Evolutionary conservation across 805 yeast genomes (phyloP).

Genomic region (Schwanniomyces pseudopolymorphus): DNA sequence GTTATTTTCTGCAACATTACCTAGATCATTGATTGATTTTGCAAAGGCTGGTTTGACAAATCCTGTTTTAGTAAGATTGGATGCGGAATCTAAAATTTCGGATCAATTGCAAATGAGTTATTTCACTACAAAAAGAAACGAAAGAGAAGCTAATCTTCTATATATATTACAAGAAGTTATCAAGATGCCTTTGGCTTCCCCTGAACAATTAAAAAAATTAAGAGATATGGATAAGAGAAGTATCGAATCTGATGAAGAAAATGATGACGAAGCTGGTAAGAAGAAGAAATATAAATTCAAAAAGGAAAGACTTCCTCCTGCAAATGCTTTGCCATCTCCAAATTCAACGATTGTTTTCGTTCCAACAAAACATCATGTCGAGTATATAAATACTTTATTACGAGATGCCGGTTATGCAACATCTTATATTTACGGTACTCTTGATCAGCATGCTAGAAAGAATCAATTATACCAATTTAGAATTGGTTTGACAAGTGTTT

Average conservation of each 20-base stretch:
- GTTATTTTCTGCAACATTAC: slow-evolving; percentile 92
- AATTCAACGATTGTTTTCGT: slow-evolving; percentile 90
- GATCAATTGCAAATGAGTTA: slow-evolving; percentile 91
- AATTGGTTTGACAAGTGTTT: slow-evolving; percentile 75
- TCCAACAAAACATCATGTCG: slow-evolving; percentile 98
- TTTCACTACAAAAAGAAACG: slow-evolving; percentile 74
- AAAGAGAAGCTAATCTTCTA: slow-evolving; percentile 84
- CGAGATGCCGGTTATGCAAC: slow-evolving; percentile 80
- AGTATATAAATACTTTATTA: slow-evolving; percentile 72
- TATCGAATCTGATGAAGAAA: slow-evolving; percentile 56
- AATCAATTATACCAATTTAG: slow-evolving; percentile 84
- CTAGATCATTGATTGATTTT: slow-evolving; percentile 87
- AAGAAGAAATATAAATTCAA: slow-evolving; percentile 41
- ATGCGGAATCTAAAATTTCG: slow-evolving; percentile 87
- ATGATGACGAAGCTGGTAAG: slow-evolving; percentile 37
- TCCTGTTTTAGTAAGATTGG: slow-evolving; percentile 90
- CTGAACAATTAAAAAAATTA: slow-evolving; percentile 60
- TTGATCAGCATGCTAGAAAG: slow-evolving; percentile 93
- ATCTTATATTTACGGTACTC: slow-evolving; percentile 88
- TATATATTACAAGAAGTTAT: slow-evolving; percentile 80
- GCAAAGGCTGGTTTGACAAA: slow-evolving; percentile 95
- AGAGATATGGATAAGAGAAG: slow-evolving; percentile 46
- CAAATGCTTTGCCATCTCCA: slow-evolving; percentile 80
- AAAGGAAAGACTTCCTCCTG: slow-evolving; percentile 67
- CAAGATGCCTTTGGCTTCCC: slow-evolving; percentile 76